phyloP scores from a whole-genome alignment of 169 alveolate species.

The Eimeria acervulina region DNA sequence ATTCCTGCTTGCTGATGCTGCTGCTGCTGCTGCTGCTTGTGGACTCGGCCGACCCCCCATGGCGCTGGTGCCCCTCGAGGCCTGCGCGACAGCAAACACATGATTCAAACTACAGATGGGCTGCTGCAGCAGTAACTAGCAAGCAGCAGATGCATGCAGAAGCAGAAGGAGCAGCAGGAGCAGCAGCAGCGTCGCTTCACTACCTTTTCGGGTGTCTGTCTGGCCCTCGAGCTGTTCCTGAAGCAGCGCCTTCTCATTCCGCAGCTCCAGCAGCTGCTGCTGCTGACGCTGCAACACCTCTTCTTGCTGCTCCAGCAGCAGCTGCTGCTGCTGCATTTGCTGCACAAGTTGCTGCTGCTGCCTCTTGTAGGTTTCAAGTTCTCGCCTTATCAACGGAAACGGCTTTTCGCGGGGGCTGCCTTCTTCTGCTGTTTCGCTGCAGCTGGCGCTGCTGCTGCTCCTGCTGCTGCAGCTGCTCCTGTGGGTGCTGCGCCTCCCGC shows the following conservation, averaged over 20 bases:
- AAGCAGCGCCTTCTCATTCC: slow-evolving; percentile 53
- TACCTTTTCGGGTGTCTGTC: slow-evolving; percentile 3
- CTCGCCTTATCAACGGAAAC: background rate
- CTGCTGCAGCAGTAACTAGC: slow-evolving; percentile 18
- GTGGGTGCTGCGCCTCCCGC: slow-evolving; percentile 11
- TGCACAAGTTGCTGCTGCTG: slow-evolving; percentile 72
- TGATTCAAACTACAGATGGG: background rate
- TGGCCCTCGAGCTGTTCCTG: slow-evolving; percentile 13
- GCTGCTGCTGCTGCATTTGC: slow-evolving; percentile 75
- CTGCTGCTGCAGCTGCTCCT: slow-evolving; percentile 59
- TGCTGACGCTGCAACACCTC: slow-evolving; percentile 70
- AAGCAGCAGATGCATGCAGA: background rate
- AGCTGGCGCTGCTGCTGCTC: slow-evolving; percentile 53
- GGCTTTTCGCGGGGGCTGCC: background rate
- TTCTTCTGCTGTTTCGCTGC: background rate
- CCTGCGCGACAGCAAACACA: slow-evolving; percentile 1
- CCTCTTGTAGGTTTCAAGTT: slow-evolving; percentile 17
- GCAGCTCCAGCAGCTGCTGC: slow-evolving; percentile 47
- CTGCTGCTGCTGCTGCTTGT: slow-evolving; percentile 37
- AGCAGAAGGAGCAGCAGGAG: slow-evolving; percentile 22
- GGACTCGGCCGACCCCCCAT: slow-evolving; percentile 4
- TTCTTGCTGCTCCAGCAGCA: slow-evolving; percentile 66
- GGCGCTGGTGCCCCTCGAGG: slow-evolving; percentile 22
- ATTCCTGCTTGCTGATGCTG: slow-evolving; percentile 52
- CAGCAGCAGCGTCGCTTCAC: slow-evolving; percentile 25